Evolutionary conservation across 192 early-diverging fungal genomes (phyloP), one percentile per base, ranked within the genome.

Genomic region (Mortierella antarctica): DNA sequence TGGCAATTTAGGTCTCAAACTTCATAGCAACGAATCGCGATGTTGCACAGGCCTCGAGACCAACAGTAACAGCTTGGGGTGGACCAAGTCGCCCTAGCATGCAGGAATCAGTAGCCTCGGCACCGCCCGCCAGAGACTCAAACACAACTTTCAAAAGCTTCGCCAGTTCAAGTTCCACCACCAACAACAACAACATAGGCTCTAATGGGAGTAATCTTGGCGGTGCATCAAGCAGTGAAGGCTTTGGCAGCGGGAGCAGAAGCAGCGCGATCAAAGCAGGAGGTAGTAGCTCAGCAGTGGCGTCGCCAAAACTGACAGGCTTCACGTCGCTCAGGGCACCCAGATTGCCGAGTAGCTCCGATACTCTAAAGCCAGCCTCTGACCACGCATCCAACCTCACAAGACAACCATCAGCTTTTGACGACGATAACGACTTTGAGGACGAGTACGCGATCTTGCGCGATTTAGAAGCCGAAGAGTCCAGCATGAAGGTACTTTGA

Each of bases 11-110:
- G 72, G 58, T 59, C n/a, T 54, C 64, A 15, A 65, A 58, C 21
- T 44, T 65, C 45, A 64, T 56, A 12, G 14, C 64, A 10, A 65
- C 50, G 48, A 64, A 58, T 23, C n/a, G 62, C 57, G 18, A 44
- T 18, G 6, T 14, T 51, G 9, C 21, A 40, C 46, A 18, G 11
- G 47, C 20, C 31, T 52, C 61, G 31, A 65, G 55, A 18, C 45
- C 56, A 20, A 54, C 23, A 9, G 54, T 56, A 13, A 55, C 61
- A 9, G 54, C 54, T 58, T 78, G 74, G 74, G 62, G 67, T n/a
- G 74, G 74, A 11, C 47, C 74, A 9, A 70, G 62, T 23, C 62
- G 68, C 10, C 74, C 74, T 5, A 70, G 57, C 9, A 23, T 66
- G 9, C 51, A 61, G 12, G 74, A 78, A 21, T 65, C 68, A 4